phyloP scores from a whole-genome alignment of 495 filamentous ascomycete genomes.

The Immersiella caudata region DNA sequence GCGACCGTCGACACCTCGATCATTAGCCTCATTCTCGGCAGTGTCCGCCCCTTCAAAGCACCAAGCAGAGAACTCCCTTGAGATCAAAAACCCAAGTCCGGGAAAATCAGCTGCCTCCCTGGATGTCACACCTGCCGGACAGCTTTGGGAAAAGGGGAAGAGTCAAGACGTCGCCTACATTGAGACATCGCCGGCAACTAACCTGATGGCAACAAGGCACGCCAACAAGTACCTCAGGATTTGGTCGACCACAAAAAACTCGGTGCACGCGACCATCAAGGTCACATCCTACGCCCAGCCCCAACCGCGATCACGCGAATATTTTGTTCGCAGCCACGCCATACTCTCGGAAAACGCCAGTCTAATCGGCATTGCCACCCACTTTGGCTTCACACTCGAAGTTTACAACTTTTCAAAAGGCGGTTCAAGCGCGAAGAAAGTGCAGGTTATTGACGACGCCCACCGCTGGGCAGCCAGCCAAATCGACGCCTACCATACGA shows the following conservation, averaged over 20 bases:
- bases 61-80: not conserved
- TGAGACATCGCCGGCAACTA: slow-evolving; percentile 26
- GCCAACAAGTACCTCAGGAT: slow-evolving; percentile 34
- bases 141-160: slow-evolving; percentile 32
- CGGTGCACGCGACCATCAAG: slow-evolving; percentile 32
- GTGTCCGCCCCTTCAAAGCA: not conserved
- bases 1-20: not conserved
- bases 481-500: slow-evolving; percentile 29
- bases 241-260: slow-evolving; percentile 31
- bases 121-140: slow-evolving; percentile 23
- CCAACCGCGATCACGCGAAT: slow-evolving; percentile 34
- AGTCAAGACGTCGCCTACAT: slow-evolving; percentile 32
- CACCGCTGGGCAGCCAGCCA: slow-evolving; percentile 35
- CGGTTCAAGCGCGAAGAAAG: slow-evolving; percentile 27
- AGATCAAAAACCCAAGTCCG: not conserved
- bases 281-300: slow-evolving; percentile 34
- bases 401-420: slow-evolving; percentile 37
- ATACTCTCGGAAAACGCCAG: slow-evolving; percentile 33
- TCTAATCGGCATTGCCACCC: slow-evolving; percentile 33
- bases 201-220: slow-evolving; percentile 30
- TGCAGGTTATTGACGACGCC: slow-evolving; percentile 37
- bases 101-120: slow-evolving; percentile 1
- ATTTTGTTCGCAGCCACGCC: slow-evolving; percentile 36
- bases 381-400: slow-evolving; percentile 36
- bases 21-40: not conserved